Percentiles rank a stretch among this genome's conserved stretches.
These are phyloP conservation scores for Linum lewisii DNA, from an alignment of 345 rosid species.

Conservation along the genomic window DNA sequence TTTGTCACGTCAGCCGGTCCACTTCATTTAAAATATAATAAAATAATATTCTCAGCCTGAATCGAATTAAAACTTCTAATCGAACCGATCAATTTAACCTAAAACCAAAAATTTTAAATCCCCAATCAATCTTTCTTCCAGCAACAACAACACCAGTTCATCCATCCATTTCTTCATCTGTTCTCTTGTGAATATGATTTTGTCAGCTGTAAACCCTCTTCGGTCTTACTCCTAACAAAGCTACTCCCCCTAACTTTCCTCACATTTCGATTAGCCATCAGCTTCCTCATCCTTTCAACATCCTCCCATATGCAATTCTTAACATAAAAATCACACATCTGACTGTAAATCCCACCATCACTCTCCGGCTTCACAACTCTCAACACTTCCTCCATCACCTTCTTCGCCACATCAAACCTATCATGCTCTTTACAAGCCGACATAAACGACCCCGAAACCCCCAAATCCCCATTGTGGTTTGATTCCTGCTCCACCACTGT, in stretches of 20 bases:
- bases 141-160: too few relatives aligned
- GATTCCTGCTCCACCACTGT: too few relatives aligned
- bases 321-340: constrained; percentile 27
- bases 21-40: too few relatives aligned
- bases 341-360: constrained; percentile 27
- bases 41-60: too few relatives aligned
- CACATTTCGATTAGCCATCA: constrained; percentile 27
- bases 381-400: constrained; percentile 22
- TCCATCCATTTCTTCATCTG: too few relatives aligned
- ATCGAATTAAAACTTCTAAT: too few relatives aligned
- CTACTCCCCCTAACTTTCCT: constrained; percentile 32
- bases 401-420: constrained; percentile 26
- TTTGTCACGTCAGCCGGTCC: too few relatives aligned
- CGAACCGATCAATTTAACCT: too few relatives aligned
- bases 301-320: constrained; percentile 33
- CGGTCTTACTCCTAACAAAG: constrained; percentile 10
- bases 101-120: too few relatives aligned
- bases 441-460: constrained; percentile 34
- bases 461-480: too few relatives aligned
- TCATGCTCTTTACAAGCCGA: constrained; percentile 34
- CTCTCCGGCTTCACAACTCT: constrained; percentile 22
- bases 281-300: constrained; percentile 29
- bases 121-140: too few relatives aligned
- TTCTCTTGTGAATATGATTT: too few relatives aligned
- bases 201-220: not conserved